phyloP scores from a whole-genome alignment of 768 basidiomycete genomes.

The Suillus lakei region DNA sequence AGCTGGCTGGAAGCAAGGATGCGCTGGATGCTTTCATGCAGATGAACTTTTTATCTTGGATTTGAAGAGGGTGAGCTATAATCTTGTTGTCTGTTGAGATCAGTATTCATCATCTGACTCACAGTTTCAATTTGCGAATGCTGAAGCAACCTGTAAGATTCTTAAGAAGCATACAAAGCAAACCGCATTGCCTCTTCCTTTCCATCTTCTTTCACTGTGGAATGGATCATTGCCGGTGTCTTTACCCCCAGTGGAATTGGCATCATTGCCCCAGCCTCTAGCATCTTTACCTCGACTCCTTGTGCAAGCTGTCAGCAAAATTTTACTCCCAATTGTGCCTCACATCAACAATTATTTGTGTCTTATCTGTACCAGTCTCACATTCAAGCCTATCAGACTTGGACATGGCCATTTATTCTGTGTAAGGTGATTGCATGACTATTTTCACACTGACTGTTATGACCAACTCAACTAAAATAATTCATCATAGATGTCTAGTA shows the following conservation, averaged over 20 bases:
- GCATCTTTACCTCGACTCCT: constrained; percentile 64
- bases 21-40: constrained; percentile 74
- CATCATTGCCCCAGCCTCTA: constrained; percentile 28
- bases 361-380: constrained; percentile 86
- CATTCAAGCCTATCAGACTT: constrained; percentile 90
- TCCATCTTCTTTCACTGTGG: constrained; percentile 25
- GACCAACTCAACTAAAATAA: constrained; percentile 9
- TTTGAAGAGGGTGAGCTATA: constrained; percentile 67
- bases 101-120: not conserved
- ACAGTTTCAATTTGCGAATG: constrained; percentile 82
- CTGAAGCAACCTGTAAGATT: constrained; percentile 90
- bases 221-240: constrained; percentile 16
- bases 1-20: constrained; percentile 56
- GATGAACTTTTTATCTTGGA: constrained; percentile 82
- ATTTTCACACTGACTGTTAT: not conserved
- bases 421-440: constrained; percentile 48
- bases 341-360: constrained; percentile 86
- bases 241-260: constrained; percentile 35
- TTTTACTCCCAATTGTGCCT: constrained; percentile 79
- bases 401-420: constrained; percentile 82
- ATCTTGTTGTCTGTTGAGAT: not conserved
- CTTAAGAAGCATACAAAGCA: constrained; percentile 94
- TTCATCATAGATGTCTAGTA: constrained; percentile 62
- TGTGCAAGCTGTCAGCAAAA: constrained; percentile 83
- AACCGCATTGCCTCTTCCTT: constrained; percentile 75